Evolutionary conservation across 306 rosid species (phyloP).

Genomic region (Cicer chorassanicum): DNA sequence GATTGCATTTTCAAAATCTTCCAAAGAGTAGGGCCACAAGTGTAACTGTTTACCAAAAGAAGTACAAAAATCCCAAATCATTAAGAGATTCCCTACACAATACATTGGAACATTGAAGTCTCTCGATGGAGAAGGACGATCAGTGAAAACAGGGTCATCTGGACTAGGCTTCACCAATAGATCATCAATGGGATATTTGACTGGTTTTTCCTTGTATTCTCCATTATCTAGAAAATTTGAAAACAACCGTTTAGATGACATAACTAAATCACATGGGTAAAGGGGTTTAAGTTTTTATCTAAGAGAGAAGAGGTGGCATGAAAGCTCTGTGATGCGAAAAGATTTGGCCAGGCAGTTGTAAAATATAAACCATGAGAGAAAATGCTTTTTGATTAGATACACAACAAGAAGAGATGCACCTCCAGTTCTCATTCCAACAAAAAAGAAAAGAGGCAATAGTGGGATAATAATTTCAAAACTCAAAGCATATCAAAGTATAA

Average conservation of each 20-base stretch:
- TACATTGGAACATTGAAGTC: slow-evolving; percentile 78
- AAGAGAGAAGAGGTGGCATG: slow-evolving; percentile 15
- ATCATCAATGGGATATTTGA: slow-evolving; percentile 95
- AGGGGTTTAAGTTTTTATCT: neutral
- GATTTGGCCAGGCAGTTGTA: neutral
- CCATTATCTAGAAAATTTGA: slow-evolving; percentile 57
- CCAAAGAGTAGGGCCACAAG: slow-evolving; percentile 81
- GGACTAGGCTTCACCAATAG: slow-evolving; percentile 77
- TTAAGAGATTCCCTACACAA: slow-evolving; percentile 80
- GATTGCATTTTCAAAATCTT: slow-evolving; percentile 86
- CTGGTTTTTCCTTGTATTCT: slow-evolving; percentile 53
- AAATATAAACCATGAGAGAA: slow-evolving; percentile 24
- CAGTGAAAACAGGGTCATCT: slow-evolving; percentile 76
- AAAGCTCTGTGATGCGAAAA: slow-evolving; percentile 11
- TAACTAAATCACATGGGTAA: slow-evolving; percentile 33
- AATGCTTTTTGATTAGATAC: slow-evolving; percentile 23
- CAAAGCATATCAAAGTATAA: slow-evolving; percentile 4
- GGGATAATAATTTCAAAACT: slow-evolving; percentile 4
- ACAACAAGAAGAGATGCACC: slow-evolving; percentile 9
- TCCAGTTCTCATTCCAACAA: slow-evolving; percentile 4
- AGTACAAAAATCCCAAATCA: slow-evolving; percentile 92
- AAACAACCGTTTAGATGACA: slow-evolving; percentile 31
- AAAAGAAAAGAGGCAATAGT: neutral
- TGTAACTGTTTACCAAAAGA: slow-evolving; percentile 71
- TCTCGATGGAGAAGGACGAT: slow-evolving; percentile 73